These are phyloP conservation scores for Vigna hirtella DNA, from an alignment of 306 rosid species.

Conservation along the genomic window DNA sequence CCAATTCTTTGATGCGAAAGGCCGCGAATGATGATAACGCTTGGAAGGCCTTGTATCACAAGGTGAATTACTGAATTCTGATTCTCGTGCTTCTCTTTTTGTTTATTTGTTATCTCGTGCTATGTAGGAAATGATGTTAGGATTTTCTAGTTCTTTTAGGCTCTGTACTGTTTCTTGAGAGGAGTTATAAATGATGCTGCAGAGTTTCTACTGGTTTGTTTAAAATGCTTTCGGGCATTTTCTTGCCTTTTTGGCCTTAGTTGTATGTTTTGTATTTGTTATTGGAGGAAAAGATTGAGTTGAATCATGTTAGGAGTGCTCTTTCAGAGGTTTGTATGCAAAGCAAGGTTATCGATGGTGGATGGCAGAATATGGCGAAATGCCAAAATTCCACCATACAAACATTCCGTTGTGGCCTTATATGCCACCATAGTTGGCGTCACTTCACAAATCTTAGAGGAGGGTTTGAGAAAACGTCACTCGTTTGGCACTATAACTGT, in stretches of 20 bases:
- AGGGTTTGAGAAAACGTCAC: too few species aligned
- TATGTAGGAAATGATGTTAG: background rate
- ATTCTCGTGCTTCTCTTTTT: background rate
- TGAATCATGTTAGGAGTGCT: background rate
- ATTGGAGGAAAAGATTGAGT: background rate
- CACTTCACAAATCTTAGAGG: too few species aligned
- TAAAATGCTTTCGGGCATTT: background rate
- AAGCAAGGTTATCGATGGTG: too few species aligned
- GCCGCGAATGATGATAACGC: constrained; percentile 99
- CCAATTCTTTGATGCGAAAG: constrained; percentile 91
- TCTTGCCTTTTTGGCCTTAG: background rate
- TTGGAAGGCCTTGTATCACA: constrained; percentile 97
- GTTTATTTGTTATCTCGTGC: background rate
- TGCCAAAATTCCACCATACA: too few species aligned
- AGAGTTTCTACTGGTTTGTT: constrained; percentile 2
- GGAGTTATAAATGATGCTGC: background rate
- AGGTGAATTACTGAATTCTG: constrained; percentile 54
- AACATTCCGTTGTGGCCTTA: too few species aligned
- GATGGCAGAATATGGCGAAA: too few species aligned
- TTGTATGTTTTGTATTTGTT: background rate
- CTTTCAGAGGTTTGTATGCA: background rate
- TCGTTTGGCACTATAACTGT: too few species aligned
- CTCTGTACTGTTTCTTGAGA: background rate
- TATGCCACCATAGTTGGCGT: too few species aligned
- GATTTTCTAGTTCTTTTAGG: background rate